These are phyloP conservation scores for Trichosanthes truncata DNA, from an alignment of 306 rosid genomes.

Conservation along the genomic window DNA sequence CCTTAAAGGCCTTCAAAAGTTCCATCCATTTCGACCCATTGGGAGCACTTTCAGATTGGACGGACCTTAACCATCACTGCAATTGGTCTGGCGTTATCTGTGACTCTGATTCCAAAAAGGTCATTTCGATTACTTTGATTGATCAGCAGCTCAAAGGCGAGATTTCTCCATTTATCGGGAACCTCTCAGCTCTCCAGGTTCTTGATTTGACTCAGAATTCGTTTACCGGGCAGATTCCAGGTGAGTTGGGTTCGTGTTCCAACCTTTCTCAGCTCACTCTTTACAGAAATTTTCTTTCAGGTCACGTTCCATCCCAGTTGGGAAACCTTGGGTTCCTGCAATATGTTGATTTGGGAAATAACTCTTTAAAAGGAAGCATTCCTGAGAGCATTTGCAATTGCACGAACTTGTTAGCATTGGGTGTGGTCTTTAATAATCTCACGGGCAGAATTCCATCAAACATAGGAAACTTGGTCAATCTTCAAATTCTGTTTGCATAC, in stretches of 20 bases:
- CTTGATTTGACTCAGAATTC: conserved; percentile 58
- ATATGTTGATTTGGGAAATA: conserved; percentile 37
- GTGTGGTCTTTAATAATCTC: conserved; percentile 41
- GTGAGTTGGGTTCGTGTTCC: conserved; percentile 46
- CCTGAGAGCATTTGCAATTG: conserved; percentile 61
- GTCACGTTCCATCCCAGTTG: conserved; percentile 52
- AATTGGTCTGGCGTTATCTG: conserved; percentile 74
- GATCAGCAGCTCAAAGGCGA: conserved; percentile 47
- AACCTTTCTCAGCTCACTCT: conserved; percentile 45
- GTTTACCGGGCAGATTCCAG: conserved; percentile 57
- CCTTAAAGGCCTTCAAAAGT: conserved; percentile 56
- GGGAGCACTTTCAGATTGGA: conserved; percentile 51
- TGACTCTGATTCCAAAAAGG: conserved; percentile 33
- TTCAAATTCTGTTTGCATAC: conserved; percentile 25
- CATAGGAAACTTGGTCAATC: conserved; percentile 41
- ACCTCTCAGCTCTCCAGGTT: conserved; percentile 69
- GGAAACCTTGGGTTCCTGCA: conserved; percentile 38
- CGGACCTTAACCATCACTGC: conserved; percentile 39
- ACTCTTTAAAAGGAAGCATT: conserved; percentile 49
- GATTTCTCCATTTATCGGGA: conserved; percentile 68
- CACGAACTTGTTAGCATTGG: conserved; percentile 43
- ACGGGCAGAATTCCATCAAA: conserved; percentile 54
- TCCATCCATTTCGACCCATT: conserved; percentile 41
- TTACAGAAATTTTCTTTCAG: conserved; percentile 43
- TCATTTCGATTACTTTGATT: conserved; percentile 40